These are phyloP conservation scores for Geotrichum reessii DNA, from an alignment of 1,139 yeast species.

Conservation along the genomic window DNA sequence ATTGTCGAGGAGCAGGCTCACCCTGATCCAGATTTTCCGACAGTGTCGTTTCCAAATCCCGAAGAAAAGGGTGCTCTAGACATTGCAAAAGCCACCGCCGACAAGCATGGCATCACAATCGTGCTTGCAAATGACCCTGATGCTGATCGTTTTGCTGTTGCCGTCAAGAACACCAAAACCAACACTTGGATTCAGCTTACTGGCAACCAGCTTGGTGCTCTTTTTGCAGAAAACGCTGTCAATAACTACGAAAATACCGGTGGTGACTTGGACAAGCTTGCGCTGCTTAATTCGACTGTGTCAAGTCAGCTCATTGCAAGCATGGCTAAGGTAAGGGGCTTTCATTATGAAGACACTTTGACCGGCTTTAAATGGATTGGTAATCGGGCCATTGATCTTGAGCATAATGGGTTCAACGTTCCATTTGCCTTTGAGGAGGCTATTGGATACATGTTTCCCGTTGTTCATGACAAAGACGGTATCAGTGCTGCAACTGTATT, in stretches of 20 bases:
- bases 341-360: slow-evolving; percentile 69
- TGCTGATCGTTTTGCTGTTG: slow-evolving; percentile 84
- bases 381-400: slow-evolving; percentile 72
- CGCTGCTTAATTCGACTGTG: slow-evolving; percentile 80
- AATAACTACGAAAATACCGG: slow-evolving; percentile 34
- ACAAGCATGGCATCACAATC: slow-evolving; percentile 41
- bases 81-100: slow-evolving; percentile 56
- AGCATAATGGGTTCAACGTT: slow-evolving; percentile 55
- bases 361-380: slow-evolving; percentile 99
- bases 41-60: slow-evolving; percentile 89
- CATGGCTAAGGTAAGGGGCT: slow-evolving; percentile 60
- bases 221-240: slow-evolving; percentile 66
- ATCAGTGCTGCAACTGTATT: slow-evolving; percentile 76
- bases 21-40: slow-evolving; percentile 82
- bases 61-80: slow-evolving; percentile 91
- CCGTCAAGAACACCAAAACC: slow-evolving; percentile 41
- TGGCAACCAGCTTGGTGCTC: slow-evolving; percentile 84
- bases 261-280: slow-evolving; percentile 40
- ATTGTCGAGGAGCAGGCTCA: slow-evolving; percentile 54
- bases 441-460: slow-evolving; percentile 84
- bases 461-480: slow-evolving; percentile 93
- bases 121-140: slow-evolving; percentile 94
- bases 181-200: slow-evolving; percentile 71
- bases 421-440: slow-evolving; percentile 96
- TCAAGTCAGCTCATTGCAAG: slow-evolving; percentile 75